Evolutionary conservation across 257 asterid genomes (phyloP), one percentile per base, ranked within the genome.

Genomic region (Solanum paucissectum): DNA sequence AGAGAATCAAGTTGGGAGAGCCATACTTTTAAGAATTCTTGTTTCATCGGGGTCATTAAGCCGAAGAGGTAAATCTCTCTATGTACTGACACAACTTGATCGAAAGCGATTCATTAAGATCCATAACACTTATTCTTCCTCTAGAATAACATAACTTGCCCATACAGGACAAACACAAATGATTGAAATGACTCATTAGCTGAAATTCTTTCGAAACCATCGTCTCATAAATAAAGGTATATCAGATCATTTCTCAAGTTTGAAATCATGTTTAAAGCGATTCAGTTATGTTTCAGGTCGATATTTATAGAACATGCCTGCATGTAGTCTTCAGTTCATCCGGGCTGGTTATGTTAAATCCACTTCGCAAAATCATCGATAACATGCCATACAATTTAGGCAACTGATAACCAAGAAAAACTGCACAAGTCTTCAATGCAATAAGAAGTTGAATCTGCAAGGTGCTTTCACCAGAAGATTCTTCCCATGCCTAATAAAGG

Each of bases 261-360:
- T 42, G 12, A 42, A 42, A 11, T 42, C 46, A 42, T 42, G 46
- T 86, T 69, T 34, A 29, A 14, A 4, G 32, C 32, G 32, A 29
- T 29, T 29, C 32, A 29, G 32, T 29, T 29, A 29, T 29, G 32
- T 29, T 29, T 29, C 32, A 29, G 32, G 32, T 29, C 32, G 32
- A 29, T 29, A 29, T 29, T 29, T 29, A 29, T 29, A 29, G 42
- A 86, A 90, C 94, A 69, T 72, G 94, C 99, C 99, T 92, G 95
- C 97, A 97, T 90, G 94, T 98, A 91, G 87, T 97, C 99, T 90
- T 97, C 99, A 95, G 99, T 91, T 97, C 99, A 87, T 97, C 99
- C 1, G 98, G 98, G 91, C 99, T 93, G 89, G 92, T 92, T 87
- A 92, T 90, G 88, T 91, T 93, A 58, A 96, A 87, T 76, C 90